Evolutionary conservation across 2,329 filamentous ascomycete species (phyloP).

Genomic region (Diaporthe capsici): DNA sequence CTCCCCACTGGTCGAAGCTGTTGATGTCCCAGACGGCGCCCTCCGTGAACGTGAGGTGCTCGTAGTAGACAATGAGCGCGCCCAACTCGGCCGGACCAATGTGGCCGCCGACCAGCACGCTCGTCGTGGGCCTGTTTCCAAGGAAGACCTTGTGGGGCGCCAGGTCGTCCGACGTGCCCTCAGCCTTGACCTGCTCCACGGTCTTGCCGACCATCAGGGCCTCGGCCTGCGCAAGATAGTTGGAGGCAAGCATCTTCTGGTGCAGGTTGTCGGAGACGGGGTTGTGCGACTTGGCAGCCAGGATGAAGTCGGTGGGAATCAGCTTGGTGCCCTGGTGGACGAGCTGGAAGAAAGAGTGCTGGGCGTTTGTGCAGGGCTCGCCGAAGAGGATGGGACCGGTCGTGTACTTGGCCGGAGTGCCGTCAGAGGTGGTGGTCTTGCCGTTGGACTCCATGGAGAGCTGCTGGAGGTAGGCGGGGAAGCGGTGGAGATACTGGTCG

Average conservation of each 20-base stretch:
- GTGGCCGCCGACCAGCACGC: conserved; percentile 88
- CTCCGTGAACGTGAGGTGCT: conserved; percentile 98
- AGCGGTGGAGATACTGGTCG: conserved; percentile 98
- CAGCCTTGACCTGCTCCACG: conserved; percentile 81
- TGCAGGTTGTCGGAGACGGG: conserved; percentile 92
- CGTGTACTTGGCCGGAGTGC: conserved; percentile 94
- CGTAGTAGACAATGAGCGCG: conserved; percentile 97
- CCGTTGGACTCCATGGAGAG: conserved; percentile 99
- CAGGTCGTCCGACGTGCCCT: conserved; percentile 80
- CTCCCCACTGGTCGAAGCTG: conserved; percentile 99
- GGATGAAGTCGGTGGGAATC: conserved; percentile 97
- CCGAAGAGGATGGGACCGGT: conserved; percentile 96
- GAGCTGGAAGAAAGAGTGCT: conserved; percentile 99
- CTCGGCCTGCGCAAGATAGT: conserved; percentile 92
- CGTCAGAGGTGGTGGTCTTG: conserved; percentile 94
- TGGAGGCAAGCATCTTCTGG: conserved; percentile 95
- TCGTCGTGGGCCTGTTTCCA: conserved; percentile 96
- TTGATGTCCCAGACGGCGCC: conserved; percentile 99
- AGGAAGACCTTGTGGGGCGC: conserved; percentile 99
- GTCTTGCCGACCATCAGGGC: conserved; percentile 94
- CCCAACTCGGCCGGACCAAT: conserved; percentile 96
- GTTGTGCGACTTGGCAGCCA: conserved; percentile 97
- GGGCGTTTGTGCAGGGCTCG: conserved; percentile 98
- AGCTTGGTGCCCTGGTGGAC: conserved; percentile 99
- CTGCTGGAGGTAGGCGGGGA: conserved; percentile 99